Base-by-base conservation (phyloP, 495 filamentous ascomycete genomes). In the Neurospora sp. region DNA sequence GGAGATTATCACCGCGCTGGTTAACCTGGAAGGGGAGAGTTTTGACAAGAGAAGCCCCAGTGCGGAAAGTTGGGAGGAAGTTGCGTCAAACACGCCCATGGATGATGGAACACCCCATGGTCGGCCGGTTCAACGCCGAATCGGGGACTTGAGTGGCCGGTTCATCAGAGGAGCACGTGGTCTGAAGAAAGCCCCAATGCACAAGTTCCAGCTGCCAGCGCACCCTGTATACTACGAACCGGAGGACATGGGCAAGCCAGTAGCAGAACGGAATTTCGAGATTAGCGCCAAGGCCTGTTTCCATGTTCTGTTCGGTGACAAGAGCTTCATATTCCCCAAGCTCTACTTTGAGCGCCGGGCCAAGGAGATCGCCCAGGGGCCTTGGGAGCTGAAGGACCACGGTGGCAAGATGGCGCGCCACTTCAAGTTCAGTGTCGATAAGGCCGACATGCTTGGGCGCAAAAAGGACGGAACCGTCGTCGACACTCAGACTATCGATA, bases 241-340 rank as follows among this genome's bases (percentile, higher is more conserved):
- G 0, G 87, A 90, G 71, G 92, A 90, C 39, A 93, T 97, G 86
- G 89, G 92, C 71, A 82, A 82, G 72, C 85, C 86, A 72, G 83
- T 90, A 36, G 87, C 92, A 3, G 93, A 97, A 79, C 89, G 91
- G 73, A 85, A 91, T 62, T 94, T 96, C 76, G 91, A 96, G 73
- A 87, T 98, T 70, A 95, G 92, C 74, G 89, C 96, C 19, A 98
- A 98, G 80, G 93, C 94, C 2, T 87, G 97, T 39, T 98, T 98
- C 81, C 96, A 98, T 78, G 91, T 98, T 11, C 87, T 99, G 71
- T 98, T 98, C 77, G 96, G 96, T 38, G 96, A 99, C 79, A 96
- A 93, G 81, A 95, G 92, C 82, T 91, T 93, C 54, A 90, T 99
- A 40, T 98, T 97, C 86, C 94, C 96, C 77, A 90, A 93, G 75